Percentiles rank a stretch among this genome's conserved stretches.
Evolutionary conservation across 352 stramenopile species (phyloP).

Genomic region (Globisporangium viniferum): DNA sequence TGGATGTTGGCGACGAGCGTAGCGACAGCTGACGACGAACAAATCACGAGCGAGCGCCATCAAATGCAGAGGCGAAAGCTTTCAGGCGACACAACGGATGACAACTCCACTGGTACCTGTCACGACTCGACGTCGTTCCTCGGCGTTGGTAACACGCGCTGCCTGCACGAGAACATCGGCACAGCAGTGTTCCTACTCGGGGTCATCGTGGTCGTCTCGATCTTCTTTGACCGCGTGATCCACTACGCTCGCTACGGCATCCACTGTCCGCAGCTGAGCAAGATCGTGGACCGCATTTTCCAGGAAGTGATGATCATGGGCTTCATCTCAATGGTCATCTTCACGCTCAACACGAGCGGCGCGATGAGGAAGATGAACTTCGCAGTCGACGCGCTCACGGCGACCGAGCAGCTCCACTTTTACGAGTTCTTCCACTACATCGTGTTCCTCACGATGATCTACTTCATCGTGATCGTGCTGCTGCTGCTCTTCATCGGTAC

Average conservation of each 20-base stretch:
- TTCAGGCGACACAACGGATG: neutral
- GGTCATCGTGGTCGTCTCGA: constrained; percentile 74
- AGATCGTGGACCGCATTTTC: constrained; percentile 85
- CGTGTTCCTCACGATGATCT: constrained; percentile 88
- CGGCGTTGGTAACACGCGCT: constrained; percentile 78
- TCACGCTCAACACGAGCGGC: constrained; percentile 82
- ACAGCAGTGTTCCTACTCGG: constrained; percentile 74
- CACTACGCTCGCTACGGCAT: constrained; percentile 48
- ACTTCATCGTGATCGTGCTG: constrained; percentile 86
- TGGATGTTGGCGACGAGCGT: neutral
- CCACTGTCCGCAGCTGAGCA: constrained; percentile 72
- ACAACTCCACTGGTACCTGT: constrained; percentile 23
- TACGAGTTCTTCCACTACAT: constrained; percentile 91
- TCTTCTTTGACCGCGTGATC: constrained; percentile 59
- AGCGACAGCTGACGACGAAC: neutral
- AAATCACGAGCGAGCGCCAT: neutral
- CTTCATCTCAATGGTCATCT: constrained; percentile 88
- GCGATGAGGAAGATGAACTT: constrained; percentile 51
- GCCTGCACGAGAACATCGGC: constrained; percentile 65
- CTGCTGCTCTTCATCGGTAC: constrained; percentile 82
- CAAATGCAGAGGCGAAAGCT: neutral
- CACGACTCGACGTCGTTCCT: constrained; percentile 63
- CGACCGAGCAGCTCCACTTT: constrained; percentile 73
- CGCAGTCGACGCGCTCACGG: constrained; percentile 41
- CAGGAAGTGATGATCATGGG: constrained; percentile 88